phyloP scores from a whole-genome alignment of 2,329 filamentous ascomycete species.

The Aspergillus hiratsukae region DNA sequence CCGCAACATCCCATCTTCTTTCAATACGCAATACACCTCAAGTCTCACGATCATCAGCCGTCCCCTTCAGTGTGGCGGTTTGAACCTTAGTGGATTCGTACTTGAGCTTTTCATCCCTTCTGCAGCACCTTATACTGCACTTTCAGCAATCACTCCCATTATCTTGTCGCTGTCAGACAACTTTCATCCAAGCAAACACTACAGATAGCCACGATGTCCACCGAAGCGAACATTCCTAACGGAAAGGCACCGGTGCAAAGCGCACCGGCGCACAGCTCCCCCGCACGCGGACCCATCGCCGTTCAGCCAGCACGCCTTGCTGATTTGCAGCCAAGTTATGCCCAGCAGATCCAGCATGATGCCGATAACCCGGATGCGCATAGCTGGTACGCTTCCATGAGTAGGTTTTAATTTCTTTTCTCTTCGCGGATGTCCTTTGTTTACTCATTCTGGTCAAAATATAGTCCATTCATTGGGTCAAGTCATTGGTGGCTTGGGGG shows the following conservation, averaged over 20 bases:
- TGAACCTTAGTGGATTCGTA: background rate
- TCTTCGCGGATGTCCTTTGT: background rate
- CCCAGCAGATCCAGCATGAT: slow-evolving; percentile 55
- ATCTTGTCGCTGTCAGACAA: too few species aligned
- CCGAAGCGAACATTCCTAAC: slow-evolving; percentile 20
- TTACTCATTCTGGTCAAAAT: slow-evolving; percentile 10
- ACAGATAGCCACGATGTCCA: slow-evolving; percentile 21
- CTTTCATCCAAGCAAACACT: background rate
- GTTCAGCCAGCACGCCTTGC: slow-evolving; percentile 78
- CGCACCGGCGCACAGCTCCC: slow-evolving; percentile 33
- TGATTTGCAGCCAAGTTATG: slow-evolving; percentile 81
- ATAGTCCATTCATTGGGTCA: slow-evolving; percentile 69
- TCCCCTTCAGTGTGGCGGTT: too few species aligned
- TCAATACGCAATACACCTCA: background rate
- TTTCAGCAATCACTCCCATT: too few species aligned
- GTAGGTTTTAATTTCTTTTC: slow-evolving; percentile 45
- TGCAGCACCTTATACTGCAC: background rate
- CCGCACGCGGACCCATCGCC: slow-evolving; percentile 52
- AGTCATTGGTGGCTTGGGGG: slow-evolving; percentile 72
- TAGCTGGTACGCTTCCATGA: slow-evolving; percentile 88
- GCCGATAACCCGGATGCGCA: slow-evolving; percentile 65
- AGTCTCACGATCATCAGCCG: background rate
- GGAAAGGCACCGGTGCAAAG: slow-evolving; percentile 31
- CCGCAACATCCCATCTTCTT: background rate
- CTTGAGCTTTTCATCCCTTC: background rate